Evolutionary conservation across 1,284 basidiomycete species (phyloP), one percentile per base, ranked within the genome.

Genomic region (Sanghuangporus weigelae): DNA sequence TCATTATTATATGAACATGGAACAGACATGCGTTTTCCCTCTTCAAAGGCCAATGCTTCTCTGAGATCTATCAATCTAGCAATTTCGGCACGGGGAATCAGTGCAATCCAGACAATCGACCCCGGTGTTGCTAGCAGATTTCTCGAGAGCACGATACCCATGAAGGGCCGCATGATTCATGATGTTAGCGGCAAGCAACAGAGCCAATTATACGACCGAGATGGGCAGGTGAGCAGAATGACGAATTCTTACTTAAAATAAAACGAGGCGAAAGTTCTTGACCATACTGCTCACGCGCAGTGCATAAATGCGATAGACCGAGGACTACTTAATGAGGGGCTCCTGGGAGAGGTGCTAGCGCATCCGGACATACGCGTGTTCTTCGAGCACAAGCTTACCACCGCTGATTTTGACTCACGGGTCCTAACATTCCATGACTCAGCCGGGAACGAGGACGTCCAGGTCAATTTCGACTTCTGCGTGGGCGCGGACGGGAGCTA

Each of bases 101-200:
- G 89, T 68, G 96, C 96, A 39, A 80, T 98, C 50, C 81, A 88
- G 69, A 85, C 87, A 58, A 85, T 98, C 68, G 89, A 94, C 75
- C 81, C 89, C 31, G 83, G 81, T 42, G 81, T 91, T 57, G 87
- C 91, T 31, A 82, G 87, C 66, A 80, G 87, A 62, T 91, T 98
- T 69, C 77, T 97, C 67, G 76, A 86, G 67, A 83, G 88, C 51
- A 89, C 89, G 35, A 95, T 98, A 74, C 95, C 96, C 67, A 97
- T 99, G 95, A 86, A 84, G 67, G 95, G 92, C 38, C 83, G 97
- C 60, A 97, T 98, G 94, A 95, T 99, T 68, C 96, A 99, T 78
- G 85, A 87, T 72, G 71, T 75, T 63, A 78, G 84, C 69, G 91
- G 92, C 62, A 81, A 79, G 68, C 79, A 84, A 67, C 83, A 92